Base-by-base conservation (phyloP, 2,329 filamentous ascomycete species). In the Colletotrichum coccodes region DNA sequence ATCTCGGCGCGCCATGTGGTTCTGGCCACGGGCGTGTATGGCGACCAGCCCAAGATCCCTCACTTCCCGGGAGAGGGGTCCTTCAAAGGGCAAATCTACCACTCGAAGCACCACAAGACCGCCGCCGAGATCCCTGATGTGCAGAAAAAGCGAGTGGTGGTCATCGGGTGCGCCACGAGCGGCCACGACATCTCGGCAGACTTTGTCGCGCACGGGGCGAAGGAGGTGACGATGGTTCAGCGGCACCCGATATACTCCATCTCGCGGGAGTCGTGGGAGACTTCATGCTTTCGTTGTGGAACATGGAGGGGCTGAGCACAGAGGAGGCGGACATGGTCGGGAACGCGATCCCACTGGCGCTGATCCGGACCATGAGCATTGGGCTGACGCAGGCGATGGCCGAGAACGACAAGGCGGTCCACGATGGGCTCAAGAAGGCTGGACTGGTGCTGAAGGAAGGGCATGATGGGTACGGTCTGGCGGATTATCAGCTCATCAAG, bases 211-310 rank as follows among this genome's bases (percentile, higher is more conserved):
- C 80, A 83, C 38, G 85, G 85, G 1, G 83, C 83, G 6, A 71
- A 68, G 2, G 75, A 81, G 23, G 84, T 87, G 2, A 86, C 85
- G 4, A 85, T 89, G 81, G 72, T 89, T 2, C 86, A 89, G 74
- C 83, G 86, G 9, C 78, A 79, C 9, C 81, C 81, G 2, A 88
- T 85, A 3, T 87, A 84, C 72, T 83, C 87, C 12, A 79, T 87
- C 30, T 82, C 81, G 0, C 79, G 78, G 16, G 79, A 82, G 54
- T 63, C 44, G 4, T 80, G 80, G 46, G 81, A 82, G 1, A 83
- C 0, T 79, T 83, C 42, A 82, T 86, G 75, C 75, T 81, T 59
- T 77, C 80, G 6, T 76, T 82, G 32, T 78, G 73, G 36, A 70
- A 72, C 18, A 71, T 71, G 14, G 58, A 63, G 11, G 83, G 82